Percentiles rank a stretch among this genome's conserved stretches.
phyloP scores from a whole-genome alignment of 148 eudicot genomes.

The Cornus florida region DNA sequence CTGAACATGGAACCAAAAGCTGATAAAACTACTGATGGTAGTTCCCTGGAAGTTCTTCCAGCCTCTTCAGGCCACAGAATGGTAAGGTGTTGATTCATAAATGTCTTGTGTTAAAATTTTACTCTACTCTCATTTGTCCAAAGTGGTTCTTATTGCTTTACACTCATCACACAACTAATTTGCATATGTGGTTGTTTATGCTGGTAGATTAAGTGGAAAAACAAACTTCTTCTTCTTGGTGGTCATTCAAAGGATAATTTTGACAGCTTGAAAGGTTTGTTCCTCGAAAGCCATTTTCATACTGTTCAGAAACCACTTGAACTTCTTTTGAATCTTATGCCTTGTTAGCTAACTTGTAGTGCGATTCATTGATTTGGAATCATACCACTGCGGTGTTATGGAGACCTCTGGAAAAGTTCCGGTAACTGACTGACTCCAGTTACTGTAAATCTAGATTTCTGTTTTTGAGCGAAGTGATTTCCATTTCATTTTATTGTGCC shows the following conservation, averaged over 20 bases:
- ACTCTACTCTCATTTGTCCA: not conserved
- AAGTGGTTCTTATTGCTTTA: not conserved
- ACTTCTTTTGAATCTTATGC: conserved; percentile 14
- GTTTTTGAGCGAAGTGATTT: not conserved
- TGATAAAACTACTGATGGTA: conserved; percentile 36
- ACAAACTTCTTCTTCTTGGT: conserved; percentile 60
- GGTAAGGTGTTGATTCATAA: conserved; percentile 38
- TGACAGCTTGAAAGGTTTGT: conserved; percentile 57
- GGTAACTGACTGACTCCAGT: conserved; percentile 44
- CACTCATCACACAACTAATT: conserved; percentile 3
- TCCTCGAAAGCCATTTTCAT: not conserved
- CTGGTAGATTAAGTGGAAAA: conserved; percentile 76
- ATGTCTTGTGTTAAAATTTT: not conserved
- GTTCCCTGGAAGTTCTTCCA: conserved; percentile 46
- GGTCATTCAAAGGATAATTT: conserved; percentile 57
- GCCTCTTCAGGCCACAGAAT: conserved; percentile 83
- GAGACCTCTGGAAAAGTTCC: conserved; percentile 85
- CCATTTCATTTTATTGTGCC: not conserved
- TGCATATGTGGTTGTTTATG: not conserved
- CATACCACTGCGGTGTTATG: conserved; percentile 54
- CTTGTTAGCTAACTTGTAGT: conserved; percentile 38
- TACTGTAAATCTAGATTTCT: not conserved
- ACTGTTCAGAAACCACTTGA: not conserved
- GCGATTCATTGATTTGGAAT: conserved; percentile 64
- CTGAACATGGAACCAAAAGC: conserved; percentile 32